These are phyloP conservation scores for Bombardia bombarda DNA, from an alignment of 495 filamentous ascomycete genomes.

Conservation along the genomic window DNA sequence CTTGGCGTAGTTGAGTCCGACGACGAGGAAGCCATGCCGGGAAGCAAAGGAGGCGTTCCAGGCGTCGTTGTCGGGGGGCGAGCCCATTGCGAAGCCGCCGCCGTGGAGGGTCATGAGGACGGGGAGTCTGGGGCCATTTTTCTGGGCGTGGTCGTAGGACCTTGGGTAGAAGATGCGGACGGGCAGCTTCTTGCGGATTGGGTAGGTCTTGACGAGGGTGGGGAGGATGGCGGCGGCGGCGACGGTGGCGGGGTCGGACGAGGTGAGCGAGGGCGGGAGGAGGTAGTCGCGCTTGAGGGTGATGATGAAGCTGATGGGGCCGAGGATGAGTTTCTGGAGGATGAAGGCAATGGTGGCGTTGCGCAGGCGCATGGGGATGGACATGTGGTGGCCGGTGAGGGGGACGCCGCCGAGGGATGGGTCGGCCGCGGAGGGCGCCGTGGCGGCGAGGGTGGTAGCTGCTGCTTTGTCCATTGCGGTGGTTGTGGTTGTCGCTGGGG, in stretches of 20 bases:
- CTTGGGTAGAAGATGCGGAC: constrained; percentile 28
- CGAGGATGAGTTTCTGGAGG: constrained; percentile 10
- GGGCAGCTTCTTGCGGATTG: constrained; percentile 5
- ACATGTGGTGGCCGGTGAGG: not conserved
- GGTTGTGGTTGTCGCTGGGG: too few species aligned
- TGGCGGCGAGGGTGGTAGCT: not conserved
- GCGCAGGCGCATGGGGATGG: constrained; percentile 4
- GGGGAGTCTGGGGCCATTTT: constrained; percentile 12
- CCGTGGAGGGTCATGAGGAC: constrained; percentile 32
- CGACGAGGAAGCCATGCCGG: constrained; percentile 22
- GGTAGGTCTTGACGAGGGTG: constrained; percentile 14
- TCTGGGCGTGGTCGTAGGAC: constrained; percentile 8
- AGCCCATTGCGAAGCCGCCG: constrained; percentile 32
- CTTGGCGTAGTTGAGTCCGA: constrained; percentile 32
- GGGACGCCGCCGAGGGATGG: not conserved
- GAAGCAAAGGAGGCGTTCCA: constrained; percentile 30
- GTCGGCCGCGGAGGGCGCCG: not conserved
- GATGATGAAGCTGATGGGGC: not conserved
- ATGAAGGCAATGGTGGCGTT: constrained; percentile 7
- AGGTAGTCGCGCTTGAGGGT: constrained; percentile 4
- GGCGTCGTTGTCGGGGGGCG: constrained; percentile 23
- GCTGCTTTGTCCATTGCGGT: too few species aligned
- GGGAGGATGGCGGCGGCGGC: constrained; percentile 10
- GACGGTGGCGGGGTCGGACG: not conserved
- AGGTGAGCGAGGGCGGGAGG: too few species aligned